Conservation (phyloP, 192 early-diverging fungal genomes). For the Backusella circina region DNA sequence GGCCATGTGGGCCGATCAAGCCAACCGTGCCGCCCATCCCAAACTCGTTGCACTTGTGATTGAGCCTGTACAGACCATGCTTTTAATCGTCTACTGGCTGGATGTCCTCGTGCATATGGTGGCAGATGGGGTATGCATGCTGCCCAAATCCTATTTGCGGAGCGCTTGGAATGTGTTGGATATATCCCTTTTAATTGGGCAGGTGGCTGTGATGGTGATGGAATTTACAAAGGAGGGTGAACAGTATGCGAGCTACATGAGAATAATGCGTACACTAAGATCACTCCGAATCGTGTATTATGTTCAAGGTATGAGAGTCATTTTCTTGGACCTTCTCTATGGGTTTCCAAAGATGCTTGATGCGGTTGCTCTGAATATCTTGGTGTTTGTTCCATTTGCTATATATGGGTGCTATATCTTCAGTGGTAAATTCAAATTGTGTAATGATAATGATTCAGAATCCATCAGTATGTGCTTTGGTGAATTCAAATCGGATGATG, state of each 20-base stretch:
- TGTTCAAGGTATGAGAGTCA: slow-evolving; percentile 8
- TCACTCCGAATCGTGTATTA: slow-evolving; percentile 17
- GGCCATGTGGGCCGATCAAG: slow-evolving; percentile 1
- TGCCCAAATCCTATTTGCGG: slow-evolving; percentile 23
- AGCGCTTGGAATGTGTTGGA: slow-evolving; percentile 24
- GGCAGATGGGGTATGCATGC: slow-evolving; percentile 9
- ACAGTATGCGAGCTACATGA: background rate
- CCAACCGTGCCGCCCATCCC: background rate
- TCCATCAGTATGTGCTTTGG: background rate
- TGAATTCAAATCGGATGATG: slow-evolving; percentile 11
- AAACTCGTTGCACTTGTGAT: background rate
- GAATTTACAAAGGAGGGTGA: background rate
- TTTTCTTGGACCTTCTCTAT: slow-evolving; percentile 22
- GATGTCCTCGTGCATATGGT: slow-evolving; percentile 20
- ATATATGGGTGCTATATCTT: slow-evolving; percentile 26
- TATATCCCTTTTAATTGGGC: background rate
- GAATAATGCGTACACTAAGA: slow-evolving; percentile 7
- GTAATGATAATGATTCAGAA: slow-evolving; percentile 13
- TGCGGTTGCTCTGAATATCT: slow-evolving; percentile 12
- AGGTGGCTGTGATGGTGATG: background rate
- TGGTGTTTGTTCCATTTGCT: slow-evolving; percentile 30
- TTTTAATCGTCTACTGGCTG: slow-evolving; percentile 17
- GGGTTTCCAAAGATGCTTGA: slow-evolving; percentile 26
- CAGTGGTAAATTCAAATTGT: slow-evolving; percentile 11
- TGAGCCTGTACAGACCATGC: background rate